A percentile compares a stretch with the other conserved stretches of the same genome.
These are phyloP conservation scores for Phytophthora pinifolia DNA, from an alignment of 352 stramenopile genomes.

Conservation along the genomic window DNA sequence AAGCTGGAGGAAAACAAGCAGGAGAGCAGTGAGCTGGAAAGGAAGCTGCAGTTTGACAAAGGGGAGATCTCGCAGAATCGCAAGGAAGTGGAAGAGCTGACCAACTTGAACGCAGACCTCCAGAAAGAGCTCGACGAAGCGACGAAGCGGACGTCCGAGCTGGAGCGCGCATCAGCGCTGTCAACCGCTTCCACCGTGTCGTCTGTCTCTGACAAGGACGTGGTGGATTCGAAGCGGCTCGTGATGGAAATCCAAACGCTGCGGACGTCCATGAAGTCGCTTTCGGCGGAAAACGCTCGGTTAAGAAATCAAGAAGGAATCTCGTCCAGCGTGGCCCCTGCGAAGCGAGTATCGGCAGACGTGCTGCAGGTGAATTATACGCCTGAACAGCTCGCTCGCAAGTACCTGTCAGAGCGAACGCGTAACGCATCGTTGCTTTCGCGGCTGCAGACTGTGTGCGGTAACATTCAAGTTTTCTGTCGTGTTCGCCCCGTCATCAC, in stretches of 20 bases:
- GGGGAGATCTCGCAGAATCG: conserved; percentile 55
- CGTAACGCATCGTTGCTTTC: conserved; percentile 81
- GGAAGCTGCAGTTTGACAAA: conserved; percentile 47
- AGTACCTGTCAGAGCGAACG: conserved; percentile 86
- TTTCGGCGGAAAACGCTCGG: conserved; percentile 59
- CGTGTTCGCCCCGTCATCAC: conserved; percentile 87
- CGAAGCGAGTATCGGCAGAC: conserved; percentile 66
- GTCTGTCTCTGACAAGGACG: conserved; percentile 28
- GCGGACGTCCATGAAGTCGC: conserved; percentile 44
- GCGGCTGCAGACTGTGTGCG: conserved; percentile 84
- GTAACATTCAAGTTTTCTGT: conserved; percentile 95
- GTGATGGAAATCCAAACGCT: conserved; percentile 64
- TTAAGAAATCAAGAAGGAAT: conserved; percentile 53
- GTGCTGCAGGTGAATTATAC: conserved; percentile 68
- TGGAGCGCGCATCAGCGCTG: conserved; percentile 42
- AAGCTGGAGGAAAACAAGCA: conserved; percentile 42
- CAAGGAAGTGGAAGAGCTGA: conserved; percentile 54
- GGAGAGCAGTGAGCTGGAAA: conserved; percentile 37
- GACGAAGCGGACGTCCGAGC: conserved; percentile 39
- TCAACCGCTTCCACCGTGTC: conserved; percentile 39
- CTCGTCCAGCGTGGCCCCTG: conserved; percentile 30
- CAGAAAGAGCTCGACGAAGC: conserved; percentile 54
- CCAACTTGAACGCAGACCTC: conserved; percentile 49
- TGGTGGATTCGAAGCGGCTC: conserved; percentile 31
- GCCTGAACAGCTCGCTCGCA: conserved; percentile 74